These are phyloP conservation scores for Hanseniaspora singularis DNA, from an alignment of 805 yeast species.

Conservation along the genomic window DNA sequence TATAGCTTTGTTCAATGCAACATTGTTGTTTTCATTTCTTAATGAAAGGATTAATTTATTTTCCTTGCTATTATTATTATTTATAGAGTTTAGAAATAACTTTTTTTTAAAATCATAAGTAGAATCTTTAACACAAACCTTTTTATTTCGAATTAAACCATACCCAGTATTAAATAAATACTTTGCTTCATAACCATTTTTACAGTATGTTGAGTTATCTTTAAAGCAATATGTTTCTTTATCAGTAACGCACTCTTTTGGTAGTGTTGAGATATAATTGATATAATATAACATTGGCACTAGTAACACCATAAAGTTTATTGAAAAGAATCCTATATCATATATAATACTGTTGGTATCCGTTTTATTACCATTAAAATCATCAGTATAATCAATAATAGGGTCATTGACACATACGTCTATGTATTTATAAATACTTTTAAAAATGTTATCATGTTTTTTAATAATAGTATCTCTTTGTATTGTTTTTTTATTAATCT, in stretches of 20 bases:
- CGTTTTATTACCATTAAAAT: not conserved
- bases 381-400: not conserved
- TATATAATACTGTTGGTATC: not conserved
- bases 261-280: not conserved
- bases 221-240: not conserved
- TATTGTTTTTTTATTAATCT: no score
- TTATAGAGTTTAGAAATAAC: not conserved
- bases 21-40: not conserved
- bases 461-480: not conserved
- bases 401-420: not conserved
- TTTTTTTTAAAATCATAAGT: not conserved
- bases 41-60: not conserved
- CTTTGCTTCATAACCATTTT: slow-evolving; percentile 7
- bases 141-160: not conserved
- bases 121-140: not conserved
- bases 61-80: not conserved
- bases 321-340: not conserved
- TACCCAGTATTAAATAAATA: not conserved
- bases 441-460: not conserved
- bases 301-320: not conserved
- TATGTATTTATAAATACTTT: not conserved
- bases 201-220: slow-evolving; percentile 1
- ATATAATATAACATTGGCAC: slow-evolving; percentile 5
- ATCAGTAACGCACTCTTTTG: not conserved
- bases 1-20: not conserved